These are phyloP conservation scores for Fusarium torreyae DNA, from an alignment of 2,329 filamentous ascomycete species.

Conservation along the genomic window DNA sequence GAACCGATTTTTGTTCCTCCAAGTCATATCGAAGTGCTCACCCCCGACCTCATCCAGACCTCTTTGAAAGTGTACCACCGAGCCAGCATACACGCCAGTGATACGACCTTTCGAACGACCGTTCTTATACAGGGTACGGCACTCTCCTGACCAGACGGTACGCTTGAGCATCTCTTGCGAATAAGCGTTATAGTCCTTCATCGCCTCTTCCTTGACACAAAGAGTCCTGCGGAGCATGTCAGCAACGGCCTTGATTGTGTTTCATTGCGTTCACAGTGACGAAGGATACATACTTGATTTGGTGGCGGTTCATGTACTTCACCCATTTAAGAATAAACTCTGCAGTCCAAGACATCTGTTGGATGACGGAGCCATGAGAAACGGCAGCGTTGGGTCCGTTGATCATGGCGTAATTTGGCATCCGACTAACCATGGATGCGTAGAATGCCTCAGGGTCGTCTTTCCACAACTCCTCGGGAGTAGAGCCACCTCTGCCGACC, in stretches of 20 bases:
- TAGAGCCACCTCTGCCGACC: not conserved
- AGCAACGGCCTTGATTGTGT: not conserved
- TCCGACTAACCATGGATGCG: not conserved
- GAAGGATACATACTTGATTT: not conserved
- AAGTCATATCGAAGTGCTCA: slow-evolving; percentile 1
- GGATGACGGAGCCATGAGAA: slow-evolving; percentile 6
- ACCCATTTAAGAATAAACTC: slow-evolving; percentile 19
- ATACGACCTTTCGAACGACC: not conserved
- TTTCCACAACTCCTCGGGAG: slow-evolving; percentile 7
- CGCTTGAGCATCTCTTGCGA: not conserved
- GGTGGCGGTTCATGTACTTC: slow-evolving; percentile 12
- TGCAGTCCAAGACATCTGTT: slow-evolving; percentile 5
- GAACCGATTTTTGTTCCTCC: slow-evolving; percentile 3
- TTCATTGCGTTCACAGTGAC: not conserved
- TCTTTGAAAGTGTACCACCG: slow-evolving; percentile 8
- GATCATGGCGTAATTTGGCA: slow-evolving; percentile 12
- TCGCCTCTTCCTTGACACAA: slow-evolving; percentile 5
- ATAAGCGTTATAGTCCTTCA: slow-evolving; percentile 5
- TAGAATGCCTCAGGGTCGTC: slow-evolving; percentile 14
- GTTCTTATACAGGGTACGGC: slow-evolving; percentile 14
- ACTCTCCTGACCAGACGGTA: slow-evolving; percentile 12
- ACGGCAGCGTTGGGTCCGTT: slow-evolving; percentile 6
- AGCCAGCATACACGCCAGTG: slow-evolving; percentile 7
- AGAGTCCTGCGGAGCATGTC: not conserved
- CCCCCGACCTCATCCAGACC: slow-evolving; percentile 8